Evolutionary conservation across 805 yeast genomes (phyloP), one percentile per base, ranked within the genome.

Genomic region (Wickerhamomyces rabaulensis): DNA sequence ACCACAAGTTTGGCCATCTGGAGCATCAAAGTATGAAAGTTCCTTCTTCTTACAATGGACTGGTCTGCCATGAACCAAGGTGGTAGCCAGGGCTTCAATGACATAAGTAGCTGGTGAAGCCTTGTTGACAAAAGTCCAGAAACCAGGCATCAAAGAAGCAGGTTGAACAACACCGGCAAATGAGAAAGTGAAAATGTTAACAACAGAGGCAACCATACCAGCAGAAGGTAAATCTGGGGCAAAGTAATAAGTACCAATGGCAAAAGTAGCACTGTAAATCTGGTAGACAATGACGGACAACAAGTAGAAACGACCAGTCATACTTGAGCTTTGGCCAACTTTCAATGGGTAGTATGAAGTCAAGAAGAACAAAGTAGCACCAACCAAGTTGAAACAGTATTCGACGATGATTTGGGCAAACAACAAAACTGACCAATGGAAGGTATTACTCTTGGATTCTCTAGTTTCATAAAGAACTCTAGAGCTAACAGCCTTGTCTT

Each of bases 71-170:
- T 82, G 82, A 54, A 74, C 66, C 44, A 74, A 70, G 26, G 61
- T 65, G 22, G 67, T 70, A 39, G 81, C 68, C 50, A 84, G 69
- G 44, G 78, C 71, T 52, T 78, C 80, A 48, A 87, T 69, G 62
- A 83, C 78, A 60, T 87, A 87, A 1, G 92, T 84, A 65, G 76
- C 75, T 9, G 86, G 95, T 22, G 87, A 82, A 19, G 72, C 73
- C 54, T 84, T 76, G 76, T 85, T 82, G 90, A 87, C 84, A 62
- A 84, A 87, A 41, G 77, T 80, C 95, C 95, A 87, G 70, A 87
- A 87, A 1, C 87, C 81, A 12, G 95, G 94, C 82, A 86, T 75
- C 44, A 71, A 65, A 3, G 50, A 37, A 7, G 66, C 66, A 16
- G 81, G 78, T 57, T 82, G 87, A 49, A 82, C 69, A 47, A 84